Conservation (phyloP, 495 filamentous ascomycete genomes). For the Neurospora hispaniola region DNA sequence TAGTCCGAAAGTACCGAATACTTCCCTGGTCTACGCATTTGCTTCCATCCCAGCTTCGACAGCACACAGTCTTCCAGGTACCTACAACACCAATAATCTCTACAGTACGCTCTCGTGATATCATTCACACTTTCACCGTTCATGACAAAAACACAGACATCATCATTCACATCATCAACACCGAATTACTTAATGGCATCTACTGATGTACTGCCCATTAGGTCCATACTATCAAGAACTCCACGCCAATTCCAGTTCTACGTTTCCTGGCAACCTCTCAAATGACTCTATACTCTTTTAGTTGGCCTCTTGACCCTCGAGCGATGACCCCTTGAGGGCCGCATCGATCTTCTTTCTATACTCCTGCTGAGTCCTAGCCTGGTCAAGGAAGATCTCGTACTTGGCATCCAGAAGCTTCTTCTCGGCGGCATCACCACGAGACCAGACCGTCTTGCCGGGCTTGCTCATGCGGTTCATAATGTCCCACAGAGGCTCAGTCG, state of each 20-base stretch:
- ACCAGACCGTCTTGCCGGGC: conserved; percentile 71
- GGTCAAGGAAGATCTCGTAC: conserved; percentile 75
- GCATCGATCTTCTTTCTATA: conserved; percentile 61
- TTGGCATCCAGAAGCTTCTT: conserved; percentile 74
- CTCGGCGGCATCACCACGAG: conserved; percentile 56
- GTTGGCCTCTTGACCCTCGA: conserved; percentile 4
- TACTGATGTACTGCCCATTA: background rate
- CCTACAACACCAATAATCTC: background rate
- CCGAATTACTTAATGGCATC: background rate
- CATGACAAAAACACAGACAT: too few species aligned
- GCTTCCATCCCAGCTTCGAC: background rate
- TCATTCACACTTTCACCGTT: background rate
- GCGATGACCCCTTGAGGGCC: conserved; percentile 38
- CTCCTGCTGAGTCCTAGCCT: conserved; percentile 61
- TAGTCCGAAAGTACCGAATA: background rate
- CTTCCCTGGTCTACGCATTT: background rate
- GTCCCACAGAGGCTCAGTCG: conserved; percentile 77
- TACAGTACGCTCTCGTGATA: background rate
- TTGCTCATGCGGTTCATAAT: conserved; percentile 98
- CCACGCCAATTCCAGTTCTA: background rate
- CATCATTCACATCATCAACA: background rate
- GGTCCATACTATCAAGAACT: background rate
- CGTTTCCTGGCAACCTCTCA: background rate
- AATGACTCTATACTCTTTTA: background rate
- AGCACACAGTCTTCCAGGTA: background rate